A percentile compares a stretch with the other conserved stretches of the same genome.
These are phyloP conservation scores for Colletotrichum sp. DNA, from an alignment of 2,329 filamentous ascomycete genomes.

Conservation along the genomic window DNA sequence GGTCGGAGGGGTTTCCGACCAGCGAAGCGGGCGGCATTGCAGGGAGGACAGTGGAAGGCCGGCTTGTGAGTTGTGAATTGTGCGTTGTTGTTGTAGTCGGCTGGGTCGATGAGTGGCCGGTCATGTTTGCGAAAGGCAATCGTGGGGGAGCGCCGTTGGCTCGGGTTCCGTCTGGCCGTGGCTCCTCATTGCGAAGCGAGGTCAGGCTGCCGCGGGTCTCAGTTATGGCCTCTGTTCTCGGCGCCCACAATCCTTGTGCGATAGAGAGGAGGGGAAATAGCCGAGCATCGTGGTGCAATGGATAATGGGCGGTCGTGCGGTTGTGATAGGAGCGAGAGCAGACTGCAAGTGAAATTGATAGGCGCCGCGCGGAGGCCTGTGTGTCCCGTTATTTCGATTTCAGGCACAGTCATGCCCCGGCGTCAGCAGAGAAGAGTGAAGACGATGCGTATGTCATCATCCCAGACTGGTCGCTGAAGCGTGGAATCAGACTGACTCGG, in stretches of 20 bases:
- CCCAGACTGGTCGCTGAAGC: background rate
- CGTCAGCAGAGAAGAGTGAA: background rate
- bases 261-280: background rate
- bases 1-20: constrained; percentile 6
- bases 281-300: background rate
- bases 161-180: background rate
- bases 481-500: constrained; percentile 10
- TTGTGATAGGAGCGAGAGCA: background rate
- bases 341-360: background rate
- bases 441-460: background rate
- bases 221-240: background rate
- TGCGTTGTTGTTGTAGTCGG: background rate
- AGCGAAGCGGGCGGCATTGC: background rate
- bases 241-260: background rate
- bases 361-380: background rate
- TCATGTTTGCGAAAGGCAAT: background rate
- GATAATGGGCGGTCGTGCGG: background rate
- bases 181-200: background rate
- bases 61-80: background rate
- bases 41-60: background rate
- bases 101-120: background rate
- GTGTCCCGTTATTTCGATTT: background rate
- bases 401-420: background rate
- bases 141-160: constrained; percentile 8
- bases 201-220: background rate